Conservation (phyloP, 345 rosid species). For the Populus euphratica region DNA sequence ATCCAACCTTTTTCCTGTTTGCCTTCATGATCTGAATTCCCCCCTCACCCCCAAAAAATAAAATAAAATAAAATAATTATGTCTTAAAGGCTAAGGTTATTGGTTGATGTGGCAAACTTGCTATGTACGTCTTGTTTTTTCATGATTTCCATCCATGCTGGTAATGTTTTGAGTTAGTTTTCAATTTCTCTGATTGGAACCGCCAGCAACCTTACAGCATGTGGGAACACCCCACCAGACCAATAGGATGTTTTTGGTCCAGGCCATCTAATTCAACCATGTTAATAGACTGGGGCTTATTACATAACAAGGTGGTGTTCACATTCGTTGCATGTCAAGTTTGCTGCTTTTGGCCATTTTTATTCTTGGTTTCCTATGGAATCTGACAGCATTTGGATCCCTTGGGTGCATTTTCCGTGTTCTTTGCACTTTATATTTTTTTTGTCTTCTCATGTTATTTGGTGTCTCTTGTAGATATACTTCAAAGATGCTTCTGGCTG, state of each 20-base stretch:
- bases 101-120: background rate
- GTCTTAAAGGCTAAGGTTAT: background rate
- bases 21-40: background rate
- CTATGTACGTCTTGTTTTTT: background rate
- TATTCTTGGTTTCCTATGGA: background rate
- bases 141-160: background rate
- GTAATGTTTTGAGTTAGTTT: background rate
- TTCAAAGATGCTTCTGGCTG: constrained; percentile 72
- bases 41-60: no score
- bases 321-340: background rate
- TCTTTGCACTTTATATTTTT: background rate
- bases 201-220: background rate
- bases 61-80: no score
- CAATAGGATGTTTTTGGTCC: background rate
- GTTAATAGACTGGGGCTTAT: background rate
- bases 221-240: background rate
- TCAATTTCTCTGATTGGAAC: background rate
- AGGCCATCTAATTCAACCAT: background rate
- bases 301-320: background rate
- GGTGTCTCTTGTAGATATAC: constrained; percentile 44
- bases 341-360: background rate
- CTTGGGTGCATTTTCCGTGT: background rate
- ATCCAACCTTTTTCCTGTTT: background rate
- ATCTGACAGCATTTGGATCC: background rate
- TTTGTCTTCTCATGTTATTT: background rate